Evolutionary conservation across 129 eudicot genomes (phyloP).

Genomic region (Helichrysum umbraculigerum): DNA sequence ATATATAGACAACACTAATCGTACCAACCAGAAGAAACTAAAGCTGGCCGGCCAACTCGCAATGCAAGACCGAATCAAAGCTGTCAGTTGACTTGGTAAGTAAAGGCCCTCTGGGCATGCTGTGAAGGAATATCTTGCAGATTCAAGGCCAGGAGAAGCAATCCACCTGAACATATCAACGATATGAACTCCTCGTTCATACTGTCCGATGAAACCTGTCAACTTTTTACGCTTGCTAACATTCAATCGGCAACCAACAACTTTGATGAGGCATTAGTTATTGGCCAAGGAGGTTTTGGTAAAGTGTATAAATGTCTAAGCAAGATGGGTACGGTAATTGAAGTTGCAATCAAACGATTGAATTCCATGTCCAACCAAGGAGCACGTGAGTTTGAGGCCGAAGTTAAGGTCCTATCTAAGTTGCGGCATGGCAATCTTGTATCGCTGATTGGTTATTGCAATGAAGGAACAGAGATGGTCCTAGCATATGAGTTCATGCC

Average conservation of each 20-base stretch:
- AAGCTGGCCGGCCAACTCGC: too few relatives aligned
- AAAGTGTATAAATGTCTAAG: constrained; percentile 24
- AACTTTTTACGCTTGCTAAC: constrained; percentile 16
- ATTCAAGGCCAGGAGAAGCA: background rate
- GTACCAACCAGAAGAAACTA: too few relatives aligned
- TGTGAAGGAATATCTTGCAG: background rate
- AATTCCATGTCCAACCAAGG: constrained; percentile 24
- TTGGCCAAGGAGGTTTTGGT: constrained; percentile 35
- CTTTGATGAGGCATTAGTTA: constrained; percentile 20
- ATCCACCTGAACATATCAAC: background rate
- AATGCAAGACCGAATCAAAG: too few relatives aligned
- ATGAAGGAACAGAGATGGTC: constrained; percentile 17
- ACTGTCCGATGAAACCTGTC: constrained; percentile 8
- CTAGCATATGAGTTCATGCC: constrained; percentile 35
- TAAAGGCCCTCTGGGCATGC: too few relatives aligned
- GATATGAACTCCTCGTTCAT: background rate
- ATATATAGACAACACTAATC: too few relatives aligned
- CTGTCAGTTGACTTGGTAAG: too few relatives aligned
- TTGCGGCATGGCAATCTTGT: constrained; percentile 38
- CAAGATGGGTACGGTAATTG: background rate
- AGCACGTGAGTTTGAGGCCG: constrained; percentile 20
- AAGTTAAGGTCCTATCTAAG: constrained; percentile 29
- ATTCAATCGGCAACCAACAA: constrained; percentile 26
- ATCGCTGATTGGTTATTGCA: constrained; percentile 33
- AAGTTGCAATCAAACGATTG: constrained; percentile 34